Percentiles rank a stretch among this genome's conserved stretches.
Conservation (phyloP, 1,139 yeast genomes). For the Geotrichum reessii region DNA sequence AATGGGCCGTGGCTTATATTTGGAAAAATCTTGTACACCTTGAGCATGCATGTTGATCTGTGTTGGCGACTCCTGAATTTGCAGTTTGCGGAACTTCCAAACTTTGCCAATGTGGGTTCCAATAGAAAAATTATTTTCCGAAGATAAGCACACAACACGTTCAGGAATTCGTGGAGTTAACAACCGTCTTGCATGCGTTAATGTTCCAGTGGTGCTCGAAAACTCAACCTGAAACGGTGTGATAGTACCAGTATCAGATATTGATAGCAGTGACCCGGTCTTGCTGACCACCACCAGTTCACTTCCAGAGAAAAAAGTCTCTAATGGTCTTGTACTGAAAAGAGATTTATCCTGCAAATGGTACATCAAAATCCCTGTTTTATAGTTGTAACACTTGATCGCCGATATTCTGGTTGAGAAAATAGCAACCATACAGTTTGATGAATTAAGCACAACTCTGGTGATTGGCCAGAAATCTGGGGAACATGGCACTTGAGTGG, state of each 20-base stretch:
- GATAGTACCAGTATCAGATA: slow-evolving; percentile 22
- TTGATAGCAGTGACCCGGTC: slow-evolving; percentile 20
- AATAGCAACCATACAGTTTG: slow-evolving; percentile 56
- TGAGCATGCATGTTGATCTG: slow-evolving; percentile 12
- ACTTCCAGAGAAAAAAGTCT: slow-evolving; percentile 23
- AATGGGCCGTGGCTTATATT: slow-evolving; percentile 14
- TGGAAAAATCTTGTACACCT: slow-evolving; percentile 17
- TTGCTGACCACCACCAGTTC: slow-evolving; percentile 24
- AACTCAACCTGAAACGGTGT: slow-evolving; percentile 12
- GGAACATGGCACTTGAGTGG: slow-evolving; percentile 41
- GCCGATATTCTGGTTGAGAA: slow-evolving; percentile 36
- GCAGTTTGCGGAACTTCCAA: slow-evolving; percentile 55
- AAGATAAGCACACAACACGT: slow-evolving; percentile 54
- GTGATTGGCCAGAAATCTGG: slow-evolving; percentile 64
- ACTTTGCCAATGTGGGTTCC: slow-evolving; percentile 59
- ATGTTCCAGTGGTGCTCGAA: slow-evolving; percentile 22
- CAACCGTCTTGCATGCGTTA: slow-evolving; percentile 50
- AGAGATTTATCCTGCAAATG: slow-evolving; percentile 17
- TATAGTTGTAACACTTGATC: slow-evolving; percentile 24
- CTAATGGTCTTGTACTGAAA: slow-evolving; percentile 18
- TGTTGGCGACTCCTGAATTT: slow-evolving; percentile 38
- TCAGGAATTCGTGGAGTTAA: slow-evolving; percentile 71
- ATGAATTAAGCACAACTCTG: slow-evolving; percentile 52
- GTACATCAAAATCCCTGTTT: slow-evolving; percentile 14
- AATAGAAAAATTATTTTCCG: slow-evolving; percentile 50